A percentile compares a stretch with the other conserved stretches of the same genome.
These are phyloP conservation scores for Penicillium malachiteum DNA, from an alignment of 495 filamentous ascomycete species.

Conservation along the genomic window DNA sequence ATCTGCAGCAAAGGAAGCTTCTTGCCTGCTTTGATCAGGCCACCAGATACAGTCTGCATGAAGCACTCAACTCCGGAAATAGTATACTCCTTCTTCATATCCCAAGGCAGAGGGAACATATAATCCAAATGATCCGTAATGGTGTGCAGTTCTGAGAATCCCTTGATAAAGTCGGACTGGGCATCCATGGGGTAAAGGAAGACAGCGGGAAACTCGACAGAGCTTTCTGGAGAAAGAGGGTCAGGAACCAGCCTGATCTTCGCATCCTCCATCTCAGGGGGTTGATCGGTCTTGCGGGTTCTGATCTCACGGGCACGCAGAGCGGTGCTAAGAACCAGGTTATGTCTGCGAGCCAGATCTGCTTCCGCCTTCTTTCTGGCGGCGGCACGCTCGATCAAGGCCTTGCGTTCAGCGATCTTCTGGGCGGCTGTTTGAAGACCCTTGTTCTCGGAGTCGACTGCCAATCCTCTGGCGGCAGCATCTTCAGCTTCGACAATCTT, in stretches of 20 bases:
- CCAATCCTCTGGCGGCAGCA: constrained; percentile 66
- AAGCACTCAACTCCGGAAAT: constrained; percentile 74
- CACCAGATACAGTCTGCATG: constrained; percentile 78
- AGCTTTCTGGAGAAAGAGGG: constrained; percentile 66
- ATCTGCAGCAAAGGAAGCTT: constrained; percentile 74
- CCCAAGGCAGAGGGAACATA: constrained; percentile 85
- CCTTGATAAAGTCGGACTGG: constrained; percentile 87
- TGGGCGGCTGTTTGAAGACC: constrained; percentile 52
- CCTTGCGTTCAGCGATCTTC: constrained; percentile 55
- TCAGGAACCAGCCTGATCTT: constrained; percentile 66
- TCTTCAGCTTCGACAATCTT: constrained; percentile 75
- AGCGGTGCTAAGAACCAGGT: constrained; percentile 62
- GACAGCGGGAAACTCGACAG: constrained; percentile 72
- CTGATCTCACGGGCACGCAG: constrained; percentile 72
- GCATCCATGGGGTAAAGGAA: constrained; percentile 79
- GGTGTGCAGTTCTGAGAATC: constrained; percentile 66
- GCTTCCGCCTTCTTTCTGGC: constrained; percentile 47
- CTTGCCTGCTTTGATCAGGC: constrained; percentile 86
- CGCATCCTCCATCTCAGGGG: constrained; percentile 84
- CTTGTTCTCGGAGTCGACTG: constrained; percentile 61
- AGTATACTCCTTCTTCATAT: constrained; percentile 64
- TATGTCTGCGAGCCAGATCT: constrained; percentile 54
- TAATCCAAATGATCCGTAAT: constrained; percentile 75
- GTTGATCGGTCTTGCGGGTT: constrained; percentile 61
- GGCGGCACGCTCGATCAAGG: constrained; percentile 32